Evolutionary conservation across 2,329 filamentous ascomycete genomes (phyloP), one percentile per base, ranked within the genome.

Genomic region (Amylocarpus encephaloides): DNA sequence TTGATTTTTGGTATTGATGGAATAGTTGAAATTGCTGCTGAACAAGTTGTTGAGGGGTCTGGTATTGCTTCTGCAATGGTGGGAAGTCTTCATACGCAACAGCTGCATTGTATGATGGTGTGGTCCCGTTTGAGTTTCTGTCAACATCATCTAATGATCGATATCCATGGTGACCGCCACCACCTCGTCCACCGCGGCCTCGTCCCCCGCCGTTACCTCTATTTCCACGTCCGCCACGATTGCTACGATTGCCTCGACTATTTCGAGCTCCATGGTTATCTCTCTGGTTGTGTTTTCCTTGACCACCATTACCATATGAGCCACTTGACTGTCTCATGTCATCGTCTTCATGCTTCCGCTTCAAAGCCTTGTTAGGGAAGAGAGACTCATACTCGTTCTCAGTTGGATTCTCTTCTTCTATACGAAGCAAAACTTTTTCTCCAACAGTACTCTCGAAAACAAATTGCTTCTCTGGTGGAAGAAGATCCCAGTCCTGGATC

Each of bases 401-500:
- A 19, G 70, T 68, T 2, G 72, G 70, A 45, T 82, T 71, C 55
- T 92, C 87, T 46, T 82, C 75, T 66, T 95, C 89, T 42, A 97
- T 83, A 1, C 86, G 79, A 46, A 97, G 70, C 56, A 93, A 75
- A 13, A 88, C 80, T 71, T 94, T 95, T 70, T 97, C 91, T 15
- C 86, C 86, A 1, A 97, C 88, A 0, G 80, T 82, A 1, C 86
- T 90, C 55, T 94, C 88, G 61, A 97, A 90, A 5, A 82, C 76
- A 62, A 91, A 82, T 0, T 82, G 76, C 61, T 86, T 80, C 6
- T 89, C 83, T 5, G 79, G 72, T 0, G 85, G 71, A 3, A 95
- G 76, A 4, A 88, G 82, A 55, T 87, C 80, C 93, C 92, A 97
- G 56, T 86, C 83, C 48, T 83, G 80, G 51, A 97, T 96, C 62